Conservation (phyloP, 2,329 filamentous ascomycete genomes). For the Ceratocystis cacaofunesta region DNA sequence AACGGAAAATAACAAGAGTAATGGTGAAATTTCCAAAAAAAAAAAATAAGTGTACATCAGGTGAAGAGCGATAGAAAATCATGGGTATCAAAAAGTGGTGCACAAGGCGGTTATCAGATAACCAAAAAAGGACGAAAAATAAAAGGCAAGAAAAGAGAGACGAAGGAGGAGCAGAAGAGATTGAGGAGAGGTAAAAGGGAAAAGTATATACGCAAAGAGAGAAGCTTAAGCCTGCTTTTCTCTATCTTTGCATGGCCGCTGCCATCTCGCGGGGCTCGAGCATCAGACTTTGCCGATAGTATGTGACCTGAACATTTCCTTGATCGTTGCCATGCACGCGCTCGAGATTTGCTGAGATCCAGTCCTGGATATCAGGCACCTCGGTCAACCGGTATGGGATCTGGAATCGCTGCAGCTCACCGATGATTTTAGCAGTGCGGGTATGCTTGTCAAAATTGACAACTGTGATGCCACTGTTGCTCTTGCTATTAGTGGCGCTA, state of each 20-base stretch:
- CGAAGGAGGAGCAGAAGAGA: not conserved
- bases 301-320: conserved; percentile 43
- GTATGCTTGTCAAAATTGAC: conserved; percentile 98
- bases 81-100: conserved; percentile 20
- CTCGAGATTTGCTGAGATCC: conserved; percentile 70
- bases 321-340: conserved; percentile 51
- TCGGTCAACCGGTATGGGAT: conserved; percentile 75
- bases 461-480: conserved; percentile 54
- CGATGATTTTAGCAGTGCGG: conserved; percentile 88
- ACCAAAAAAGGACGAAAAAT: conserved; percentile 4
- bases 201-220: not conserved
- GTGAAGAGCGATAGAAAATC: conserved; percentile 18
- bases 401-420: conserved; percentile 90
- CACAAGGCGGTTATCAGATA: not conserved
- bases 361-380: conserved; percentile 79
- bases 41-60: conserved; percentile 15
- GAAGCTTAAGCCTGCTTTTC: not conserved
- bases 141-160: conserved; percentile 7
- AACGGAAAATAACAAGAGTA: conserved; percentile 5
- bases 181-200: not conserved
- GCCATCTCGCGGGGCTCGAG: conserved; percentile 58
- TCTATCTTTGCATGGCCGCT: conserved; percentile 24
- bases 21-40: not conserved
- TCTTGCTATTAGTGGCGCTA: conserved; percentile 19
- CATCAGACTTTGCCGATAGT: conserved; percentile 70